Evolutionary conservation across 805 yeast genomes (phyloP), one percentile per base, ranked within the genome.

Genomic region (Wickerhamomyces bovis): DNA sequence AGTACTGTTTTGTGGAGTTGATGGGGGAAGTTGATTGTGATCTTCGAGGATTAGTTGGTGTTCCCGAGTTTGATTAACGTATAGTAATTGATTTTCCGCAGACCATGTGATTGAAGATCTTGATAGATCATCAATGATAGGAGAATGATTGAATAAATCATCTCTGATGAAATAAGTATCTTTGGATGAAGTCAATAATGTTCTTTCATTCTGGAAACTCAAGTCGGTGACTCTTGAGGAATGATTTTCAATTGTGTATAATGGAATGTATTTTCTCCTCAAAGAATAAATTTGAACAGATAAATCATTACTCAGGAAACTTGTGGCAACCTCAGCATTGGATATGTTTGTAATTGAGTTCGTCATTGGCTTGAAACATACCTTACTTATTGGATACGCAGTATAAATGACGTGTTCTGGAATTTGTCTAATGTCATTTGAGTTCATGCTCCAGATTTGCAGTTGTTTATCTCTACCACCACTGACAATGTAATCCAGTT

Each of bases 381-480:
- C 89, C 54, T 81, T 85, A 54, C 84, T 79, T 2, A 92, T 84
- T 0, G 96, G 86, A 15, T 84, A 84, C 9, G 94, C 81, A 1
- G 95, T 80, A 53, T 77, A 75, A 13, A 92, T 75, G 13, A 81
- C 81, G 53, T 77, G 76, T 30, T 87, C 92, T 0, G 97, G 96
- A 3, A 67, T 58, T 41, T 63, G 62, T 41, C 73, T 47, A 49
- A 56, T 18, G 45, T 58, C 74, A 33, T 61, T 67, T 1, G 67
- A 54, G 11, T 63, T 60, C 75, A 80, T 68, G 56, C 77, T 83
- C 92, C 95, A 88, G 3, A 85, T 80, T 50, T 85, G 88, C 31
- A 85, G 71, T 54, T 81, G 83, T 44, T 85, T 83, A 65, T 94
- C 99, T 56, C 97, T 74, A 8, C 99, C 99, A 15, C 97, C 97